phyloP scores from a whole-genome alignment of 495 filamentous ascomycete species.

The Diplogelasinospora grovesii region DNA sequence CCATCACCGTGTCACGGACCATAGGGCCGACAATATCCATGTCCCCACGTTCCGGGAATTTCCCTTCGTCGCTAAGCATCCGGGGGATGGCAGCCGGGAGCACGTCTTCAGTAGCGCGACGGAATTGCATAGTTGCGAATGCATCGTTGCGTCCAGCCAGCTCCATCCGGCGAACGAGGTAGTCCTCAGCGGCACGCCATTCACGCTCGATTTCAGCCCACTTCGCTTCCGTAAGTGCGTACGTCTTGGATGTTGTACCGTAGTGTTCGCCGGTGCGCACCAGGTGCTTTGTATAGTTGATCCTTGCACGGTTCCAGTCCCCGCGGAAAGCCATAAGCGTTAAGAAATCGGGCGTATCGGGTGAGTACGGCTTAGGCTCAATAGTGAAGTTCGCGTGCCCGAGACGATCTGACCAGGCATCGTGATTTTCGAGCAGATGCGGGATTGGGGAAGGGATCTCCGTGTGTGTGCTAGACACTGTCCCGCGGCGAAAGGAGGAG shows the following conservation, averaged over 20 bases:
- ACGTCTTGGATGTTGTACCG: conserved; percentile 75
- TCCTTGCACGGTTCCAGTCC: conserved; percentile 74
- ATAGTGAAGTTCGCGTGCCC: conserved; percentile 93
- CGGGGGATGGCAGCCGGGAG: conserved; percentile 37
- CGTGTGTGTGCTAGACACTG: conserved; percentile 21
- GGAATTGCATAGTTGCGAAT: conserved; percentile 19
- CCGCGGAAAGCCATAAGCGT: conserved; percentile 61
- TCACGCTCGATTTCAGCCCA: conserved; percentile 68
- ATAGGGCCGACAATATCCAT: conserved; percentile 92
- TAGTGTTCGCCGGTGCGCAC: conserved; percentile 83
- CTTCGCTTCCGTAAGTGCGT: conserved; percentile 73
- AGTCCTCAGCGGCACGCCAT: conserved; percentile 63
- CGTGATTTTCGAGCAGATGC: conserved; percentile 55
- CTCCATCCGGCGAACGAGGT: conserved; percentile 44
- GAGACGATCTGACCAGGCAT: conserved; percentile 75
- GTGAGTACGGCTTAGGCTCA: conserved; percentile 70
- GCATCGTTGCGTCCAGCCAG: conserved; percentile 26
- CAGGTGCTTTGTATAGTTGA: conserved; percentile 77
- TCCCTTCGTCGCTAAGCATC: conserved; percentile 59
- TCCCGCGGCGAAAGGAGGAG: conserved; percentile 60
- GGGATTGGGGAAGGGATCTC: conserved; percentile 45
- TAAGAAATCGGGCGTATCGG: conserved; percentile 48
- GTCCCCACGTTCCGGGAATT: conserved; percentile 82
- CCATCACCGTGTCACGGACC: conserved; percentile 54
- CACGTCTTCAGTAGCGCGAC: conserved; percentile 31